phyloP scores from a whole-genome alignment of 2,329 filamentous ascomycete species.

The Aureobasidium subglaciale region DNA sequence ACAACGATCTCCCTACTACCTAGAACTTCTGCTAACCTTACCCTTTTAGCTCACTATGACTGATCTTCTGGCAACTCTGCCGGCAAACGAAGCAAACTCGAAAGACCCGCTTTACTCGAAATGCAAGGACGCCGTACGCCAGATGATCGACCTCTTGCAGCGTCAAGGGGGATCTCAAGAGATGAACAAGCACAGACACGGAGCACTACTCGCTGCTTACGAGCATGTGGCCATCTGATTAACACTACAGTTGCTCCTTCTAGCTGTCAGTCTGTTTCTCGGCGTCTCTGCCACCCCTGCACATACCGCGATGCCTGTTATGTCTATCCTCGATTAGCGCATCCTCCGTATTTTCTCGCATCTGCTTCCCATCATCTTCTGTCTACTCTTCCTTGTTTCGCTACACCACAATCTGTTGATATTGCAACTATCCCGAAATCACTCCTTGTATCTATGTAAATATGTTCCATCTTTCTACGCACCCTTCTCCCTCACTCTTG shows the following conservation, averaged over 20 bases:
- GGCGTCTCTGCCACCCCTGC: too few species aligned
- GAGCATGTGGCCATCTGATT: constrained; percentile 20
- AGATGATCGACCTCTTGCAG: constrained; percentile 41
- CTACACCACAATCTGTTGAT: too few species aligned
- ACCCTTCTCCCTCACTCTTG: too few species aligned
- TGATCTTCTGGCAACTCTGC: constrained; percentile 17
- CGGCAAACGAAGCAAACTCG: constrained; percentile 6
- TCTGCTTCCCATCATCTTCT: too few species aligned
- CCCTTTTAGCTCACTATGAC: constrained; percentile 17
- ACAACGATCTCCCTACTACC: constrained; percentile 25
- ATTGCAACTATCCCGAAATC: too few species aligned
- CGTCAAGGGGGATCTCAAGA: constrained; percentile 37
- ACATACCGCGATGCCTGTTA: background rate
- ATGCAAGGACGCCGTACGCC: constrained; percentile 38
- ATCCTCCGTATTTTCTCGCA: too few species aligned
- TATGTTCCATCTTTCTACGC: too few species aligned
- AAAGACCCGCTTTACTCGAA: constrained; percentile 29
- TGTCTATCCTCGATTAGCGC: too few species aligned
- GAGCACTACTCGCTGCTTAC: constrained; percentile 40
- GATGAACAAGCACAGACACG: constrained; percentile 43
- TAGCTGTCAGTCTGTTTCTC: too few species aligned
- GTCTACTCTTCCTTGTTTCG: too few species aligned
- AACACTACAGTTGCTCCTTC: background rate
- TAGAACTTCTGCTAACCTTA: constrained; percentile 5
- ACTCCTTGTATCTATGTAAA: too few species aligned